Evolutionary conservation across 1,284 basidiomycete genomes (phyloP), one percentile per base, ranked within the genome.

Genomic region (Gymnopus androsaceus): DNA sequence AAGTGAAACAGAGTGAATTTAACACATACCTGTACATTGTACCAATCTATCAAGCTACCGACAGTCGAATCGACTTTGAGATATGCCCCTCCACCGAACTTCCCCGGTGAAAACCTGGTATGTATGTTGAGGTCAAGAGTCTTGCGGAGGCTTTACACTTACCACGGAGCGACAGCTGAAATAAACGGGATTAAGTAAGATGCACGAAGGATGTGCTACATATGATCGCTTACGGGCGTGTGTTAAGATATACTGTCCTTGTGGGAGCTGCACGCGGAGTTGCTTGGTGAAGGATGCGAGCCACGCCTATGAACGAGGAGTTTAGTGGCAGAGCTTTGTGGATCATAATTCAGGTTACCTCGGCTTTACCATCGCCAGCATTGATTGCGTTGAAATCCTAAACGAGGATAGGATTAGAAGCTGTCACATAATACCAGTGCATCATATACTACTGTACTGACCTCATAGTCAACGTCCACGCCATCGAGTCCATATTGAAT

Each of bases 381-480:
- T 81, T 66, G 62, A 81, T 72, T 4, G 76, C 77, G 61, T 70
- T 69, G 59, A 81, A 79, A 58, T 80, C 79, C 78, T 44, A 19
- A 37, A 7, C 21, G 31, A n/a, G 17, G 19, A 4, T 23, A 31
- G 4, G 45, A 33, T 21, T 11, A 4, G n/a, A n/a, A n/a, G n/a
- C n/a, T n/a, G n/a, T n/a, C n/a, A n/a, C n/a, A n/a, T n/a, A n/a
- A n/a, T n/a, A n/a, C n/a, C n/a, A n/a, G n/a, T n/a, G n/a, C n/a
- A n/a, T n/a, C n/a, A n/a, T n/a, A n/a, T n/a, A n/a, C n/a, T n/a
- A n/a, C n/a, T n/a, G n/a, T 23, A 37, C 36, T 27, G 11, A 76
- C 77, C 69, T 80, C 77, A 61, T 80, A 80, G 60, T 84, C 81
- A 37, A 84, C 75, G 58, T 84, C 82, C 49, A 78, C 69, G 11